Conservation (phyloP, 2,329 filamentous ascomycete species). For the Camptophora hylomeconis region DNA sequence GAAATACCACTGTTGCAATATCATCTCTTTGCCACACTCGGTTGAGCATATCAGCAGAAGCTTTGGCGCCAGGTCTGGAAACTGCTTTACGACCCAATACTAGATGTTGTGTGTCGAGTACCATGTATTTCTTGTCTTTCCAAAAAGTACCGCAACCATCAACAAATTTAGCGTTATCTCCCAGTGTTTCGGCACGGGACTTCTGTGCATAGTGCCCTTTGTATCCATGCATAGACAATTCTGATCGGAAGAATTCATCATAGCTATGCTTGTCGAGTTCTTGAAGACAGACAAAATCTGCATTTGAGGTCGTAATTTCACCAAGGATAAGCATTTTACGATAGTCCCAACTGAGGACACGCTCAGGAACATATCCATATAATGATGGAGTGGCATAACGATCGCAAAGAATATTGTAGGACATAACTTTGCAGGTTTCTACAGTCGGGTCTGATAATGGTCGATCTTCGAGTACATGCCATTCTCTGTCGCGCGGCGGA, state of each 20-base stretch:
- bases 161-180: conserved; percentile 74
- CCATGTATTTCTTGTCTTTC: conserved; percentile 85
- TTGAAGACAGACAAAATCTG: conserved; percentile 86
- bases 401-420: conserved; percentile 93
- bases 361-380: conserved; percentile 81
- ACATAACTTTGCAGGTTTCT: conserved; percentile 70
- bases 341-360: conserved; percentile 75
- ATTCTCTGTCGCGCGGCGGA: conserved; percentile 62
- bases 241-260: conserved; percentile 79
- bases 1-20: conserved; percentile 80
- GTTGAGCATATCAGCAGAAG: conserved; percentile 95
- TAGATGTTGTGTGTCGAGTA: conserved; percentile 87
- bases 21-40: conserved; percentile 97
- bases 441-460: conserved; percentile 36
- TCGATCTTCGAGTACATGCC: conserved; percentile 57
- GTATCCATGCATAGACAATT: conserved; percentile 76
- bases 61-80: conserved; percentile 91
- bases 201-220: conserved; percentile 90
- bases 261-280: conserved; percentile 89
- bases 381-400: conserved; percentile 73
- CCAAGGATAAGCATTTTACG: conserved; percentile 70
- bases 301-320: conserved; percentile 64
- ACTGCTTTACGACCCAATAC: conserved; percentile 88
- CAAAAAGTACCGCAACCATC: conserved; percentile 96
- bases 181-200: conserved; percentile 80